Base-by-base conservation (phyloP, 2,329 filamentous ascomycete genomes). In the Hypoxylon rubiginosum region DNA sequence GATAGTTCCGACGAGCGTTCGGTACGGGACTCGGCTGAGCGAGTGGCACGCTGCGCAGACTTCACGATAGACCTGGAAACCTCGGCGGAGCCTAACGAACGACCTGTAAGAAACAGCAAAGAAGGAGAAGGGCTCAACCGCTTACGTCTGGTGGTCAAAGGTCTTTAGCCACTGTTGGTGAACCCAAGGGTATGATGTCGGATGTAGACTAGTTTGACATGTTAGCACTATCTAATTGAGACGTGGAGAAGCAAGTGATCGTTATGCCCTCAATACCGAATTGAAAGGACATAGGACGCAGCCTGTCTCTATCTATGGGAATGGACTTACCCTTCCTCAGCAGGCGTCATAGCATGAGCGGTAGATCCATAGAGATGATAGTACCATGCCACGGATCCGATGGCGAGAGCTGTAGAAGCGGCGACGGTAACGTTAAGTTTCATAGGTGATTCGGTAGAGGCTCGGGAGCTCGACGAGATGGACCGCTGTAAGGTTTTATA, bases 41-140 rank as follows among this genome's bases (percentile, higher is more conserved):
- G 96, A 99, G 88, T 99, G 96, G 89, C 96, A 99, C 76, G 93
- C 93, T 68, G 94, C 90, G 88, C 96, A 99, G 78, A 99, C 96
- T 85, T 99, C 96, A 75, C 91, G 93, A 88, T 99, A 99, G 79
- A 99, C 96, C 85, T 97, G 94, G 90, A 98, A 99, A 84, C 96
- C 96, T 86, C 96, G 94, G 82, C 96, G 96, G 73, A 99, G 94
- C 77, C 94, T 97, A 73, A 30, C n/a, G 88, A 72, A 30, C 15
- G 88, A 72, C 91, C 86, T 72, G 86, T 89, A 69, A 72, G 57
- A 60, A 64, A 64, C 66, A 48, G 43, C 46, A 8, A 0, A 11
- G 26, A 28, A 10, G 32, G 55, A 24, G 51, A 19, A 13, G 26
- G 34, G 21, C 43, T 64, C 30, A 39, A 66, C 52, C 72, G 85